A percentile compares a stretch with the other conserved stretches of the same genome.
phyloP scores from a whole-genome alignment of 306 rosid species.

The Canavalia gladiata region DNA sequence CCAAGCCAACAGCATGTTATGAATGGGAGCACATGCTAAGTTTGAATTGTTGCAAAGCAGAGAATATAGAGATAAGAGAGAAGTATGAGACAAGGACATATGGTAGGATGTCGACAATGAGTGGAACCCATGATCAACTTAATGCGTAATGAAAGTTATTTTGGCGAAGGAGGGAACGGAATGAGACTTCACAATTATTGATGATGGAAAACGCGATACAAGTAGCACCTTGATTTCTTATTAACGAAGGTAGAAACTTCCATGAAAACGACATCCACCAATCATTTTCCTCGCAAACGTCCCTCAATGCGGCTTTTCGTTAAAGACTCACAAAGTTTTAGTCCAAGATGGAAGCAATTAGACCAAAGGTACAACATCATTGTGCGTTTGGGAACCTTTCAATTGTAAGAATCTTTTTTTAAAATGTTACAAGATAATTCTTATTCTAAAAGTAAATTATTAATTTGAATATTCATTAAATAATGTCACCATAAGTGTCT shows the following conservation, averaged over 20 bases:
- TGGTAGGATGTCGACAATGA: constrained; percentile 1
- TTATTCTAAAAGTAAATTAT: too few relatives aligned
- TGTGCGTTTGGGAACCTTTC: too few relatives aligned
- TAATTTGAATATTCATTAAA: too few relatives aligned
- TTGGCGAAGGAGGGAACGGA: neutral
- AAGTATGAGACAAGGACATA: neutral
- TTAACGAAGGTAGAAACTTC: neutral
- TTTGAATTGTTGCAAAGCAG: neutral
- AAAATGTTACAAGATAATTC: too few relatives aligned
- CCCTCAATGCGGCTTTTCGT: neutral
- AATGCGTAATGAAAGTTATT: neutral
- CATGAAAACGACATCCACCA: neutral
- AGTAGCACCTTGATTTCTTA: neutral
- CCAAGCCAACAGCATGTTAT: neutral
- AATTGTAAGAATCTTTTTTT: too few relatives aligned
- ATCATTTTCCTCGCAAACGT: neutral
- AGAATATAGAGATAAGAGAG: neutral
- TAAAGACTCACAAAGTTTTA: neutral
- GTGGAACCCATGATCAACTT: neutral
- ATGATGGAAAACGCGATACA: neutral
- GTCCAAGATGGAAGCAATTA: neutral
- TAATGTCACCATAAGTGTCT: too few relatives aligned
- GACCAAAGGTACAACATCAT: neutral
- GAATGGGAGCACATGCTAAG: neutral
- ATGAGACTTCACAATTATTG: neutral